Percentiles rank a stretch among this genome's conserved stretches.
These are phyloP conservation scores for Sphaerulina musiva DNA, from an alignment of 2,329 filamentous ascomycete species.

Conservation along the genomic window DNA sequence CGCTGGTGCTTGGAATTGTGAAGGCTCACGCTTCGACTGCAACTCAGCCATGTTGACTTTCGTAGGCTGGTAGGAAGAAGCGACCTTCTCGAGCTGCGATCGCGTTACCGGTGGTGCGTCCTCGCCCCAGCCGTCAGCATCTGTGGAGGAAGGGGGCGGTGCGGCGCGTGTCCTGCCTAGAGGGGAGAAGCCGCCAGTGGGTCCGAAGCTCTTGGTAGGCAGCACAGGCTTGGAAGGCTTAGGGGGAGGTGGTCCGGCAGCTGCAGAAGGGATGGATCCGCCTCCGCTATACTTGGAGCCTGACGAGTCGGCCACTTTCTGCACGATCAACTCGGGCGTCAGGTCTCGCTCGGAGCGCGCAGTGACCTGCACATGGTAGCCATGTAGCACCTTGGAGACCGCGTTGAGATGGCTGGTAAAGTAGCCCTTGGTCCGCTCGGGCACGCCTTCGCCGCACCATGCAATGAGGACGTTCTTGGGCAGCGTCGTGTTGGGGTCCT, in stretches of 20 bases:
- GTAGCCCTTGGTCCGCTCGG: constrained; percentile 97
- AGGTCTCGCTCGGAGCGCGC: constrained; percentile 87
- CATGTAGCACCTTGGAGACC: constrained; percentile 85
- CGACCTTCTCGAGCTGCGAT: constrained; percentile 83
- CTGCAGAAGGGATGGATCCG: constrained; percentile 42
- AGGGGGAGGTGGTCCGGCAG: constrained; percentile 58
- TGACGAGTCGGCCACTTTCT: constrained; percentile 90
- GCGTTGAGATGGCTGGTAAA: constrained; percentile 90
- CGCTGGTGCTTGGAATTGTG: constrained; percentile 50
- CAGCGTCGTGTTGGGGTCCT: constrained; percentile 81
- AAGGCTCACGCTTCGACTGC: constrained; percentile 62
- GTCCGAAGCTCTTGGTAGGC: constrained; percentile 59
- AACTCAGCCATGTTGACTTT: constrained; percentile 90
- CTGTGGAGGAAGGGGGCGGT: constrained; percentile 49
- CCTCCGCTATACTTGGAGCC: constrained; percentile 86
- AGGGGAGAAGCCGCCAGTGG: constrained; percentile 56
- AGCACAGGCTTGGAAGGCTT: constrained; percentile 88
- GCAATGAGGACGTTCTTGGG: constrained; percentile 91
- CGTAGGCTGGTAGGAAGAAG: constrained; percentile 86
- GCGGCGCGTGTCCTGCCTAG: constrained; percentile 54
- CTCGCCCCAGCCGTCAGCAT: constrained; percentile 86
- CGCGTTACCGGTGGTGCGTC: constrained; percentile 89
- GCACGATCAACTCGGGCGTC: constrained; percentile 77
- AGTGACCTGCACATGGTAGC: constrained; percentile 96
- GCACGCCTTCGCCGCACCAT: constrained; percentile 96